A percentile compares a stretch with the other conserved stretches of the same genome.
Conservation (phyloP, 2,329 filamentous ascomycete genomes). For the Colletotrichum agaves region DNA sequence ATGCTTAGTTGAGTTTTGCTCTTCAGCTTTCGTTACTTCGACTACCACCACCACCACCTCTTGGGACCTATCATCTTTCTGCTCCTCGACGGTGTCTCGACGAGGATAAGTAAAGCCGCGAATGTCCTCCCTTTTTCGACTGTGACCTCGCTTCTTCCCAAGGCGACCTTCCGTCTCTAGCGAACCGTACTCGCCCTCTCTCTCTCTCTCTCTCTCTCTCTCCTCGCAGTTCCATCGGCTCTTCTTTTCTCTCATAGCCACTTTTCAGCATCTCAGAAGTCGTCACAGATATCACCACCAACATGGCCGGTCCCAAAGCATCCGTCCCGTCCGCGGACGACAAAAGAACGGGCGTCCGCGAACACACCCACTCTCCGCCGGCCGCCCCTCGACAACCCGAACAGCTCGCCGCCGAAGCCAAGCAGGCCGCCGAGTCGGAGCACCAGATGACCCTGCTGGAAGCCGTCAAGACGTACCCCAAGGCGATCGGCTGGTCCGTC, state of each 20-base stretch:
- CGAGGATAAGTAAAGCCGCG: slow-evolving; percentile 30
- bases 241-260: not conserved
- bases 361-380: slow-evolving; percentile 38
- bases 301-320: slow-evolving; percentile 41
- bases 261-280: not conserved
- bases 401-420: slow-evolving; percentile 50
- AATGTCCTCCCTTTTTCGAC: slow-evolving; percentile 26
- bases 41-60: slow-evolving; percentile 12
- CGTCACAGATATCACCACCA: not conserved
- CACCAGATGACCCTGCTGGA: slow-evolving; percentile 53
- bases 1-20: slow-evolving; percentile 12
- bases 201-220: too few relatives aligned
- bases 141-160: not conserved
- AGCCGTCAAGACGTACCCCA: slow-evolving; percentile 55
- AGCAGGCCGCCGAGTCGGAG: slow-evolving; percentile 53
- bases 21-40: slow-evolving; percentile 15
- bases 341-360: slow-evolving; percentile 41
- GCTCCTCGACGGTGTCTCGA: not conserved
- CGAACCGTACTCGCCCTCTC: not conserved
- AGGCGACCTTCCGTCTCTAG: not conserved
- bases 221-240: not conserved
- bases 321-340: slow-evolving; percentile 29
- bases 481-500: slow-evolving; percentile 60
- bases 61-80: not conserved
- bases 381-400: slow-evolving; percentile 32